Conservation (phyloP, 129 eudicot genomes). For the Pittosporum tobira region DNA sequence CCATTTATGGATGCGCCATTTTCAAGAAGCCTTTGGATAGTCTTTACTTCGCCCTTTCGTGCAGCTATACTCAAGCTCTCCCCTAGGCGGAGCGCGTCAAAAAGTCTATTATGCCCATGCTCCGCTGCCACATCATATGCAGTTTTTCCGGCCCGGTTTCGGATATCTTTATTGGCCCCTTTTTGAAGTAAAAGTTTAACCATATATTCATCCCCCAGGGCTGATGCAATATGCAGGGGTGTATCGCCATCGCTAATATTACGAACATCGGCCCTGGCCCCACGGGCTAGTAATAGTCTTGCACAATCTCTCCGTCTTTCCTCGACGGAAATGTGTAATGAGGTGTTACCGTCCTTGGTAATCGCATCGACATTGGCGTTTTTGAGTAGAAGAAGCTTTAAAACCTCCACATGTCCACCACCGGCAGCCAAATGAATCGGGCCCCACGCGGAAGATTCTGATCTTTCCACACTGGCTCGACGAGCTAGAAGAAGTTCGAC, state of each 20-base stretch:
- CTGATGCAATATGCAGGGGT: conserved; percentile 55
- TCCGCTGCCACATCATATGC: conserved; percentile 60
- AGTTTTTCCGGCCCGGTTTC: conserved; percentile 33
- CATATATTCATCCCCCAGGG: conserved; percentile 63
- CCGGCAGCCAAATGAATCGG: conserved; percentile 63
- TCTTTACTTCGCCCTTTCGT: conserved; percentile 49
- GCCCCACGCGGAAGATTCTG: conserved; percentile 45
- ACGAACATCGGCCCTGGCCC: conserved; percentile 34
- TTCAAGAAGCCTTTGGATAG: conserved; percentile 42
- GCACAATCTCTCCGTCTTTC: conserved; percentile 53
- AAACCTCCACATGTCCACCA: conserved; percentile 47
- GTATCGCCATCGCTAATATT: conserved; percentile 38
- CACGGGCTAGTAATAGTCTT: conserved; percentile 28
- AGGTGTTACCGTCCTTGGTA: conserved; percentile 59
- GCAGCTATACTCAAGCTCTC: conserved; percentile 50
- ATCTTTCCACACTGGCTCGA: conserved; percentile 32
- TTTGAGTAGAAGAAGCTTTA: conserved; percentile 45
- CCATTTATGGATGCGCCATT: conserved; percentile 43
- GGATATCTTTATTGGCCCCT: conserved; percentile 59
- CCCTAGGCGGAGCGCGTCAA: conserved; percentile 40
- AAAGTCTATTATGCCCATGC: conserved; percentile 44
- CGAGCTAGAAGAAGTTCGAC: conserved; percentile 61
- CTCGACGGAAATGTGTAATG: conserved; percentile 65
- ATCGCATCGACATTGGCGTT: conserved; percentile 41
- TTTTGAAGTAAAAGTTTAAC: conserved; percentile 54